Conservation (phyloP, 2,329 filamentous ascomycete genomes). For the Diaporthe longicolla region DNA sequence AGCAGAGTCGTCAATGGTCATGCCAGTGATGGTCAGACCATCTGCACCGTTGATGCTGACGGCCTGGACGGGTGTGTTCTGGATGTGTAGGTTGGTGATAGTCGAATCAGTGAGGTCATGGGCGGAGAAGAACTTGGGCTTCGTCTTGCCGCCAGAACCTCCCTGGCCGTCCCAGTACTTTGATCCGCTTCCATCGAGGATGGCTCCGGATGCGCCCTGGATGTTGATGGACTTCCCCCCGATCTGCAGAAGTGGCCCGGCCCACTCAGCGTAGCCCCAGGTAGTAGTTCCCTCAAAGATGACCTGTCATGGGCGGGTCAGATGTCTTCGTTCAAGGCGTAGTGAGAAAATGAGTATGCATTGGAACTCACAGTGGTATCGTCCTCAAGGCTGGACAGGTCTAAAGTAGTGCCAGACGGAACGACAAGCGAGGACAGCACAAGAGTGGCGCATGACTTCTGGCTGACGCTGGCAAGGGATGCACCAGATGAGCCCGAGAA, state of each 20-base stretch:
- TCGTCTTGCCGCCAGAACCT: conserved; percentile 70
- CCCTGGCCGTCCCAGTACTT: conserved; percentile 74
- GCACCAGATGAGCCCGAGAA: conserved; percentile 62
- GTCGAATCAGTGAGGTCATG: conserved; percentile 64
- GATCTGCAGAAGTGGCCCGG: conserved; percentile 73
- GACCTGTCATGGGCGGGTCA: conserved; percentile 53
- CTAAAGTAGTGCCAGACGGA: conserved; percentile 69
- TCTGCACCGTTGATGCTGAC: conserved; percentile 61
- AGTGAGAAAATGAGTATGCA: background rate
- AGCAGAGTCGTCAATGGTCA: conserved; percentile 71
- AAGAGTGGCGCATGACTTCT: conserved; percentile 67
- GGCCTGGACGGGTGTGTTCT: conserved; percentile 68
- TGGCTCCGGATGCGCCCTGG: conserved; percentile 63
- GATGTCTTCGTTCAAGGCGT: background rate
- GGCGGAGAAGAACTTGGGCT: conserved; percentile 73
- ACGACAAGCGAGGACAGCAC: conserved; percentile 66
- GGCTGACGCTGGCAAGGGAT: conserved; percentile 57
- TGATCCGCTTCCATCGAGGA: conserved; percentile 69
- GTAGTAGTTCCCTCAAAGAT: conserved; percentile 75
- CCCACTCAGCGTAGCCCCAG: conserved; percentile 76
- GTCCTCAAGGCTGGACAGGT: conserved; percentile 64
- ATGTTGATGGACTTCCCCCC: conserved; percentile 69
- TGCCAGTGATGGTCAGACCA: conserved; percentile 59
- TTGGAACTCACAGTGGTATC: conserved; percentile 59
- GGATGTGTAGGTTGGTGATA: conserved; percentile 64